These are phyloP conservation scores for Abortiporus biennis DNA, from an alignment of 1,284 basidiomycete genomes.

Conservation along the genomic window DNA sequence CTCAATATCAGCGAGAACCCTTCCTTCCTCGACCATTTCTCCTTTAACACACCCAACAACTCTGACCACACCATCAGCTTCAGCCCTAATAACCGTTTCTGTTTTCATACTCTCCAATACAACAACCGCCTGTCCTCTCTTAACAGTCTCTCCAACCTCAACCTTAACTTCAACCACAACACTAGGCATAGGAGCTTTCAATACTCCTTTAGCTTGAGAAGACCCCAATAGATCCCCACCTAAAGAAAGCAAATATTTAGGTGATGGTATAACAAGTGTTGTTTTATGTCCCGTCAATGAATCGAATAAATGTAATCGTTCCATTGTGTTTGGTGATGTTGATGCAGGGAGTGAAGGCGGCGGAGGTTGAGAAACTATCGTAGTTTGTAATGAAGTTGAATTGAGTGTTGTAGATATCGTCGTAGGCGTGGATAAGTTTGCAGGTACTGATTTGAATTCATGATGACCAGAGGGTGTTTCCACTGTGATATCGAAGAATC, in stretches of 20 bases:
- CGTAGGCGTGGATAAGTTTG: slow-evolving; percentile 44
- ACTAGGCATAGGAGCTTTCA: slow-evolving; percentile 85
- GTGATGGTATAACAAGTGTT: slow-evolving; percentile 55
- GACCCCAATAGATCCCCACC: slow-evolving; percentile 47
- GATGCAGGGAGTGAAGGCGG: slow-evolving; percentile 45
- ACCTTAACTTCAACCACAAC: slow-evolving; percentile 84
- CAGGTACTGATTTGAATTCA: slow-evolving; percentile 47
- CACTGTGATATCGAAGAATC: slow-evolving; percentile 52
- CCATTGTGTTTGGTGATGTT: slow-evolving; percentile 45
- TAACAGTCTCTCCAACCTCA: slow-evolving; percentile 68
- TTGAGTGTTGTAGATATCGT: slow-evolving; percentile 46
- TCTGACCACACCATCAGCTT: slow-evolving; percentile 61
- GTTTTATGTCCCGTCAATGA: slow-evolving; percentile 46
- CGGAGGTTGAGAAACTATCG: slow-evolving; percentile 65
- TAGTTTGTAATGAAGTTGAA: slow-evolving; percentile 43
- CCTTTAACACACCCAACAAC: slow-evolving; percentile 74
- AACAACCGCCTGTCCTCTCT: slow-evolving; percentile 74
- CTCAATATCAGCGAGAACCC: slow-evolving; percentile 68
- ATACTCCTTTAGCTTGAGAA: slow-evolving; percentile 48
- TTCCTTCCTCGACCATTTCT: slow-evolving; percentile 86
- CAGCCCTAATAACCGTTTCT: slow-evolving; percentile 79
- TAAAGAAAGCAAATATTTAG: slow-evolving; percentile 60
- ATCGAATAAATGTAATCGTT: slow-evolving; percentile 66
- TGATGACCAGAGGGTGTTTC: slow-evolving; percentile 23
- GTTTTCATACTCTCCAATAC: slow-evolving; percentile 97